These are phyloP conservation scores for Pseudogymnoascus sp. DNA, from an alignment of 2,329 filamentous ascomycete species.

Conservation along the genomic window DNA sequence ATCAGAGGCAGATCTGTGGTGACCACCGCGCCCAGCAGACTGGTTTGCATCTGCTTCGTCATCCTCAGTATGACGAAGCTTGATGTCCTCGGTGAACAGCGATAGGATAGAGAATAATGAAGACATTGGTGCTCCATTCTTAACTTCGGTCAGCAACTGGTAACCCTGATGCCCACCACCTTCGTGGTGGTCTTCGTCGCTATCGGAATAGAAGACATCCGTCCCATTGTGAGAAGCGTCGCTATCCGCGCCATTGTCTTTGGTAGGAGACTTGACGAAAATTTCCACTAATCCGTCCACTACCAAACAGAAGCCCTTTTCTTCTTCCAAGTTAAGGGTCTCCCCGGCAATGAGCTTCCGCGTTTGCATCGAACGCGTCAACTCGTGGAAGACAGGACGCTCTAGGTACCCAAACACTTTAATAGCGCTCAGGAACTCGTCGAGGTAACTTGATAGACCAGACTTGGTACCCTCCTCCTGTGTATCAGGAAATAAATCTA, in stretches of 20 bases:
- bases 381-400: slow-evolving; percentile 91
- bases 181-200: slow-evolving; percentile 59
- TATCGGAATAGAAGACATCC: slow-evolving; percentile 42
- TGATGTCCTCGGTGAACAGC: slow-evolving; percentile 91
- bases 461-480: slow-evolving; percentile 86
- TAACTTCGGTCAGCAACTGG: slow-evolving; percentile 91
- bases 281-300: slow-evolving; percentile 96
- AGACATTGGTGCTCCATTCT: slow-evolving; percentile 97
- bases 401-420: slow-evolving; percentile 98
- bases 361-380: slow-evolving; percentile 97
- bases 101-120: slow-evolving; percentile 96
- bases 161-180: slow-evolving; percentile 72
- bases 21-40: slow-evolving; percentile 30
- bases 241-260: slow-evolving; percentile 37
- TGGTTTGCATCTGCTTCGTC: slow-evolving; percentile 29
- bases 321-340: slow-evolving; percentile 89
- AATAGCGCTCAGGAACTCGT: slow-evolving; percentile 96
- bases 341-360: slow-evolving; percentile 92
- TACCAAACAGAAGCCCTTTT: slow-evolving; percentile 95
- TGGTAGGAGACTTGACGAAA: slow-evolving; percentile 82
- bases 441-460: slow-evolving; percentile 89
- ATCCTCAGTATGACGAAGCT: slow-evolving; percentile 65
- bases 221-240: slow-evolving; percentile 33
- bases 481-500: slow-evolving; percentile 90
- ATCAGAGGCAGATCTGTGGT: slow-evolving; percentile 19